A percentile compares a stretch with the other conserved stretches of the same genome.
phyloP scores from a whole-genome alignment of 371 early-diverging fungal genomes.

The Saksenaea vasiformis region DNA sequence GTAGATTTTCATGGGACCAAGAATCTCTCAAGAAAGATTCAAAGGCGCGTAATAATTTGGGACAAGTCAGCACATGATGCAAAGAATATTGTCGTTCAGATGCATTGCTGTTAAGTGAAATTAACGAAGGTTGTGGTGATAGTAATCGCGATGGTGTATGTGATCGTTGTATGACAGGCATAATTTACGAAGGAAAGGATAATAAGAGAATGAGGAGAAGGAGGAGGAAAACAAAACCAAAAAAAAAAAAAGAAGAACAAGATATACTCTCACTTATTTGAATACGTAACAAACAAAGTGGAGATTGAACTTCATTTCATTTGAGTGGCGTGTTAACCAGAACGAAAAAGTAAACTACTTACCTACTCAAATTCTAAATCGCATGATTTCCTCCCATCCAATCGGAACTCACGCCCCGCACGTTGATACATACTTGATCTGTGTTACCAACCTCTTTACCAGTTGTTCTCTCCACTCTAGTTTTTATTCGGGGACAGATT shows the following conservation, averaged over 20 bases:
- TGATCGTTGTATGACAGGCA: constrained; percentile 2
- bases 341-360: not conserved
- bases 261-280: not conserved
- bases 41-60: constrained; percentile 29
- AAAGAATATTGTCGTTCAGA: constrained; percentile 12
- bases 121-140: not conserved
- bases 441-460: not conserved
- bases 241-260: not conserved
- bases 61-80: constrained; percentile 32
- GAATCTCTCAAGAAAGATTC: constrained; percentile 27
- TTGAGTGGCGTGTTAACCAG: constrained; percentile 1
- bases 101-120: constrained; percentile 2
- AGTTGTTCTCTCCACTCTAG: not conserved
- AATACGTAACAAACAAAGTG: not conserved
- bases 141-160: constrained; percentile 1
- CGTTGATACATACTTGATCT: constrained; percentile 1
- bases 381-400: constrained; percentile 7
- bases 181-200: not conserved
- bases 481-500: not conserved
- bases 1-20: constrained; percentile 34
- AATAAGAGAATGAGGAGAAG: not conserved
- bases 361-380: not conserved
- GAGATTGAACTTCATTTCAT: not conserved
- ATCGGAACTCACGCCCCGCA: constrained; percentile 1
- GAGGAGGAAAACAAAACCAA: not conserved